Evolutionary conservation across 2,329 filamentous ascomycete genomes (phyloP), one percentile per base, ranked within the genome.

Genomic region (Elsinoe batatas): DNA sequence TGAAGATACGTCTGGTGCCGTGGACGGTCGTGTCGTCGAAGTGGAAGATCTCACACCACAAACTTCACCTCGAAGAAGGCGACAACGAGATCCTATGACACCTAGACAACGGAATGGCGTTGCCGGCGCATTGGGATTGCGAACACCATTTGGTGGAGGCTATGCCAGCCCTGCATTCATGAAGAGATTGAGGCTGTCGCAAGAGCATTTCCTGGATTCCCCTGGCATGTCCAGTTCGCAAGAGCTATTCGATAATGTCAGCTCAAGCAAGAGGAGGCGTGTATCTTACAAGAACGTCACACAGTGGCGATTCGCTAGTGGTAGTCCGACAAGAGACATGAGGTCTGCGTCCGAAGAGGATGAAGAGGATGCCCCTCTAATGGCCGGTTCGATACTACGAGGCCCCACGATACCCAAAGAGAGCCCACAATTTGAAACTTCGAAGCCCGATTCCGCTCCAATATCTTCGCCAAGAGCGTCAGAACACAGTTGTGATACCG

Each of bases 131-230:
- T 17, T 55, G 18, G 56, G 56, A 33, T n/a, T 58, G 11, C 51
- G 58, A 40, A 47, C 51, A 8, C 49, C 47, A 17, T 47, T 53
- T 20, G 58, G 46, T n/a, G 58, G 75, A 15, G 79, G 85, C 61
- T 93, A 83, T 72, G 75, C 80, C 3, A 94, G 89, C 2, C 90
- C 90, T 0, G 87, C 88, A 0, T 95, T 94, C 62, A 71, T 88
- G 17, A 91, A 87, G 67, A 78, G 85, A 54, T 78, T 81, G 12
- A 77, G 85, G 56, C 72, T 85, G 3, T 90, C 86, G 0, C 85
- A 85, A 56, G 84, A 84, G 1, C 80, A 82, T 0, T 70, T 85
- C 0, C 81, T 85, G 51, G 81, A 86, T 60, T 77, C 77, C 3
- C 77, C 76, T 1, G 78, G 82, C 59, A 83, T 90, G 62, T 79